phyloP scores from a whole-genome alignment of 179 eudicot species.

The Spergularia azorica region DNA sequence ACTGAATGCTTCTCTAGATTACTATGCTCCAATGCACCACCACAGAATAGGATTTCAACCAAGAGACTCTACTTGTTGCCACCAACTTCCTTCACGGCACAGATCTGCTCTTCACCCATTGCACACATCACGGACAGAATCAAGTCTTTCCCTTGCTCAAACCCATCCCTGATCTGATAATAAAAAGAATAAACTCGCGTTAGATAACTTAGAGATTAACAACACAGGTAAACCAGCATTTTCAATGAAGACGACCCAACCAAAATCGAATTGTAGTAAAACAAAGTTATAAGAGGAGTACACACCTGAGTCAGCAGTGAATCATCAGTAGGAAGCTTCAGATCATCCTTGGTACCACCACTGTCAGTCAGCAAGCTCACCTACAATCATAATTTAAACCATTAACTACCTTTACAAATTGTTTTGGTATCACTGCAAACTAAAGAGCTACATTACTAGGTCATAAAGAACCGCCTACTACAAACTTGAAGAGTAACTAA shows the following conservation, averaged over 20 bases:
- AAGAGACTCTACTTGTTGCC: conserved; percentile 22
- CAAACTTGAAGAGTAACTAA: background rate
- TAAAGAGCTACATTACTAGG: no score
- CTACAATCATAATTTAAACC: conserved; percentile 22
- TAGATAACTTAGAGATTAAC: background rate
- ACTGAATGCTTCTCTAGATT: background rate
- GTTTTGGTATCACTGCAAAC: no score
- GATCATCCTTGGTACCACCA: conserved; percentile 61
- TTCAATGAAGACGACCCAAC: no score
- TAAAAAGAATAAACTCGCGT: background rate
- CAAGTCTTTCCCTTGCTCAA: conserved; percentile 38
- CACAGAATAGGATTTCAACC: background rate
- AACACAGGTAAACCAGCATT: background rate
- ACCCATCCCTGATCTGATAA: conserved; percentile 37
- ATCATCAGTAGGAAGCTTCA: conserved; percentile 57
- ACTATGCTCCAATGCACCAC: conserved; percentile 14
- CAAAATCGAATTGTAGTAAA: background rate
- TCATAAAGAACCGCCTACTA: background rate
- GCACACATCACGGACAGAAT: conserved; percentile 35
- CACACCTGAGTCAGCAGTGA: conserved; percentile 41
- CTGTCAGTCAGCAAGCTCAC: conserved; percentile 57
- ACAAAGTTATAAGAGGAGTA: background rate
- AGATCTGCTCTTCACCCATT: conserved; percentile 44
- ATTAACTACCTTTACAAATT: no score
- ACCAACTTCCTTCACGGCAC: conserved; percentile 35